Evolutionary conservation across 2,329 filamentous ascomycete genomes (phyloP), one percentile per base, ranked within the genome.

Genomic region (Chaetomiaceae sp.): DNA sequence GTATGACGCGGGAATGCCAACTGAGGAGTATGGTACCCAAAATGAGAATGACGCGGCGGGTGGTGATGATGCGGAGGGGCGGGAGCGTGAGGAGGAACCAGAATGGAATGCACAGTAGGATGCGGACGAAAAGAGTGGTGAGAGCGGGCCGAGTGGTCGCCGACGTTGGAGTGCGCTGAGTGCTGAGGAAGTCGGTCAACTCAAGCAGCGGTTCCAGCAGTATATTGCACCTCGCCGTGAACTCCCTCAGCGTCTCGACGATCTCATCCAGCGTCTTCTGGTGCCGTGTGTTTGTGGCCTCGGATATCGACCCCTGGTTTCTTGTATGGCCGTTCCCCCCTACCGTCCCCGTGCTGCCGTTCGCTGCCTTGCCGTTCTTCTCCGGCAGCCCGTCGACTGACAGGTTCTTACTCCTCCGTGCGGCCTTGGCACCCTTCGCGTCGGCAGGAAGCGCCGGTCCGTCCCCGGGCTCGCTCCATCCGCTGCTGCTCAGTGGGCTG

Each of bases 261-360:
- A 99, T 99, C 72, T 99, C 94, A 67, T 99, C 94, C 48, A 99
- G 72, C 46, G 90, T 96, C 75, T 96, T 96, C 65, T 96, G 89
- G 63, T 94, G 89, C 55, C 86, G 85, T 37, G 85, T 86, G 56
- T 79, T 84, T 6, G 79, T 81, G 14, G 72, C 66, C 62, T 90
- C 88, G 8, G 76, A 79, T 32, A 70, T 66, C 18, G 71, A 72
- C n/a, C 73, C 67, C 50, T 70, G 68, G 58, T 79, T 78, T 18
- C 57, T 60, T 16, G 56, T 58, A 38, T 62, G 61, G 13, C 59
- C 60, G n/a, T 55, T 67, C 65, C 33, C 61, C 48, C 16, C 60
- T 44, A 33, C 53, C 61, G 44, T 42, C 6, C 51, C 47, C 5
- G 34, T 56, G 6, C 37, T 53, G 2, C 55, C 54, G 14, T 48